Evolutionary conservation across 2,329 filamentous ascomycete species (phyloP).

Genomic region (Stylonectria norvegica): DNA sequence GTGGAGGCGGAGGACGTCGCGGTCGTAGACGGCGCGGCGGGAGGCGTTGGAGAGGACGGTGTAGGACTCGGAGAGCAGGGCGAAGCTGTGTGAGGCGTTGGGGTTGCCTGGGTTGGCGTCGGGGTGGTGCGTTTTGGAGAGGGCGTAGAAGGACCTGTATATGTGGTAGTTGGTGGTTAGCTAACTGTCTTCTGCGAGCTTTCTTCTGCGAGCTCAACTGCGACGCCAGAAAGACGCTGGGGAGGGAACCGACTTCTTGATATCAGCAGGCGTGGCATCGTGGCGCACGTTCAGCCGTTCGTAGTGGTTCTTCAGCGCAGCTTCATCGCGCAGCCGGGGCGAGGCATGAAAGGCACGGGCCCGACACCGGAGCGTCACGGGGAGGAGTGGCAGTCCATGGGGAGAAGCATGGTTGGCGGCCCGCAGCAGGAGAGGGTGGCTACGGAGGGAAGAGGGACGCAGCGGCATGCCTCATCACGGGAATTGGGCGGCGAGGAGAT

Average conservation of each 20-base stretch:
- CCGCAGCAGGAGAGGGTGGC: constrained; percentile 23
- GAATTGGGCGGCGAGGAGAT: constrained; percentile 1
- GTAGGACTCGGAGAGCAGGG: constrained; percentile 82
- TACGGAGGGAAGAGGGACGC: constrained; percentile 34
- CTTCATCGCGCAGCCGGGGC: constrained; percentile 16
- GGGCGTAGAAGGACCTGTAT: constrained; percentile 79
- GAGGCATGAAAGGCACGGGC: constrained; percentile 6
- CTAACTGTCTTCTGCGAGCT: neutral
- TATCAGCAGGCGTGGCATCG: constrained; percentile 68
- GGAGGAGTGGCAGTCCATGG: constrained; percentile 7
- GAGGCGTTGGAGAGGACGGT: constrained; percentile 66
- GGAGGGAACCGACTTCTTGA: constrained; percentile 66
- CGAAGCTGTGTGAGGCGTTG: constrained; percentile 69
- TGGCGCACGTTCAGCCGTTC: constrained; percentile 71
- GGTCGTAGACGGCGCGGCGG: constrained; percentile 80
- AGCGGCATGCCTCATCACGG: constrained; percentile 64
- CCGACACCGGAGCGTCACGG: constrained; percentile 19
- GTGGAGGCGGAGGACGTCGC: constrained; percentile 52
- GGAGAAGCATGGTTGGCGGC: constrained; percentile 2
- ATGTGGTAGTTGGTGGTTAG: too few relatives aligned
- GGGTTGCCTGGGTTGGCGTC: constrained; percentile 82
- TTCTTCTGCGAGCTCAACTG: too few relatives aligned
- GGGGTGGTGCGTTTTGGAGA: constrained; percentile 90
- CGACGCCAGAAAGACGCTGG: neutral
- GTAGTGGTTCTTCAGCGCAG: constrained; percentile 64